Evolutionary conservation across 108 stramenopile species (phyloP), one percentile per base, ranked within the genome.

Genomic region (Skeletonema tropicum): DNA sequence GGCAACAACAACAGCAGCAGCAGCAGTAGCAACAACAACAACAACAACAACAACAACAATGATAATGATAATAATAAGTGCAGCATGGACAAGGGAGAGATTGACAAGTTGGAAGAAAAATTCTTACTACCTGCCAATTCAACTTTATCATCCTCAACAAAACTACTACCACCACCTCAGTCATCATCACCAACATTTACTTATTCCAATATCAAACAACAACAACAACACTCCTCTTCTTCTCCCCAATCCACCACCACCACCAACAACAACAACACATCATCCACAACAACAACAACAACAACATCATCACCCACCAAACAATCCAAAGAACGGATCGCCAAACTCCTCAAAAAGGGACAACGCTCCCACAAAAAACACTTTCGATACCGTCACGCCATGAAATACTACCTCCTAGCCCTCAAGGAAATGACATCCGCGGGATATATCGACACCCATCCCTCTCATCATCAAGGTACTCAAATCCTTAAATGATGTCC

Each of bases 371-470:
- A 91, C 73, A 74, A 85, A 36, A 64, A 62, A 14, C 64, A 87
- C 32, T 89, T 85, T 66, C 88, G 90, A 5, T 94, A 92, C 76
- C 87, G 86, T 11, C 85, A 85, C 26, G 91, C 93, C 36, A 88
- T 92, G 69, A 87, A 87, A 68, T 91, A 89, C 68, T 89, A 87
- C 64, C 70, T 92, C 12, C 73, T 82, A n/a, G 88, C 89, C 0
- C 59, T 90, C 10, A 77, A 90, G 17, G 66, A 83, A 66, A 71
- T 91, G 19, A 77, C 79, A 57, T 60, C 66, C 14, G 86, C 87
- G 6, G 76, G 80, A 30, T 85, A 90, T 70, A 74, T 77, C 10
- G 75, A 92, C 35, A 78, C 79, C 39, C 87, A 94, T 48, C 87
- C 90, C 11, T n/a, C 70, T 87, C 2, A 73, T 78, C 10, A 49